A percentile compares a stretch with the other conserved stretches of the same genome.
phyloP scores from a whole-genome alignment of 2,329 filamentous ascomycete genomes.

The Pseudogymnoascus sp. region DNA sequence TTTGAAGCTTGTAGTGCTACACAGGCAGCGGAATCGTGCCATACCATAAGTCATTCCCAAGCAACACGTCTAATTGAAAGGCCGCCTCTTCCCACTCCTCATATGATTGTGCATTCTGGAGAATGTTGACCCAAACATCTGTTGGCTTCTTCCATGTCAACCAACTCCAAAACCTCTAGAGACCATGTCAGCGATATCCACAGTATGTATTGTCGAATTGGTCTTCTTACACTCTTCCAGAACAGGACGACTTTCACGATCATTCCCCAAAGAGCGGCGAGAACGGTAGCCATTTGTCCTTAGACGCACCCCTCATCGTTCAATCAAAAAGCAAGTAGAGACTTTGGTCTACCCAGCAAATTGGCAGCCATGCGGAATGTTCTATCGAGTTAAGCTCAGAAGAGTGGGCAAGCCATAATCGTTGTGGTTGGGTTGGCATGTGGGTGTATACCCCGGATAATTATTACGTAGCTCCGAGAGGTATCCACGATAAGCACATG shows the following conservation, averaged over 20 bases:
- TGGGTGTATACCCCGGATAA: constrained; percentile 5
- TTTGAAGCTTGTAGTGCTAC: not conserved
- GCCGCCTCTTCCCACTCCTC: constrained; percentile 87
- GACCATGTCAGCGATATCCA: constrained; percentile 4
- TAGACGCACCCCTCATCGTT: constrained; percentile 4
- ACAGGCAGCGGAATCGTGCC: constrained; percentile 16
- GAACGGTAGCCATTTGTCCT: constrained; percentile 25
- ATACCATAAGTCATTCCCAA: constrained; percentile 77
- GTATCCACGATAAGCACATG: constrained; percentile 11
- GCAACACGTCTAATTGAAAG: constrained; percentile 70
- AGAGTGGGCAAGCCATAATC: not conserved
- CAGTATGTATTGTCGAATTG: not conserved
- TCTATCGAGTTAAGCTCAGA: not conserved
- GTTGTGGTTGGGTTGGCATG: constrained; percentile 1
- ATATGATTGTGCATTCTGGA: constrained; percentile 63
- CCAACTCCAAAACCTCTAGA: constrained; percentile 62
- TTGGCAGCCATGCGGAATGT: not conserved
- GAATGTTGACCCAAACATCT: constrained; percentile 58
- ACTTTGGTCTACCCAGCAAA: not conserved
- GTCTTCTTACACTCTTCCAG: constrained; percentile 51
- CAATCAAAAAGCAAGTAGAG: not conserved
- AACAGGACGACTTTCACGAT: constrained; percentile 56
- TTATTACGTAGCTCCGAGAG: constrained; percentile 11
- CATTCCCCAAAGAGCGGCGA: constrained; percentile 48
- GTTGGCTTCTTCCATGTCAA: constrained; percentile 58